phyloP scores from a whole-genome alignment of 805 yeast genomes.

The Candida pini region DNA sequence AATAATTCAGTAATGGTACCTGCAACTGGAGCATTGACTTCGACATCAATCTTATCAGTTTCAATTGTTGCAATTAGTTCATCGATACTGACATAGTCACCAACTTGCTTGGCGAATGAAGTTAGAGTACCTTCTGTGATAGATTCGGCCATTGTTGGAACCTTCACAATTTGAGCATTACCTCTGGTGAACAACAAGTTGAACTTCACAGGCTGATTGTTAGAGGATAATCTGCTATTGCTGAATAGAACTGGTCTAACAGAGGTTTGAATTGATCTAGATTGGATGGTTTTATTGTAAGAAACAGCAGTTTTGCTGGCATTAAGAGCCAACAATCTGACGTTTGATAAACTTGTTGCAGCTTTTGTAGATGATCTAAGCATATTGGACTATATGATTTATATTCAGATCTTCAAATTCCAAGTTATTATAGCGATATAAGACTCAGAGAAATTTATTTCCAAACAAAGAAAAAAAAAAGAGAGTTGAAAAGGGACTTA shows the following conservation, averaged over 20 bases:
- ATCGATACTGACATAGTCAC: conserved; percentile 81
- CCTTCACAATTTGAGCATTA: conserved; percentile 57
- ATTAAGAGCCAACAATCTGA: conserved; percentile 7
- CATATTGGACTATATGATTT: too few species aligned
- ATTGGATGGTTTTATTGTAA: conserved; percentile 2
- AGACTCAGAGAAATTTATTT: too few species aligned
- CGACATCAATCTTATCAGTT: conserved; percentile 97
- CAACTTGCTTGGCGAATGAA: conserved; percentile 62
- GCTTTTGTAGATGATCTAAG: conserved; percentile 16
- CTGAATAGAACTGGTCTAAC: conserved; percentile 10
- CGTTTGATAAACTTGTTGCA: conserved; percentile 7
- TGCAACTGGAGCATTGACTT: conserved; percentile 88
- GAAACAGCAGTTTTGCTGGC: conserved; percentile 1
- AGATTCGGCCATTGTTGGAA: conserved; percentile 98
- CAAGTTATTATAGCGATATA: too few species aligned
- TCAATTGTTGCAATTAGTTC: conserved; percentile 95
- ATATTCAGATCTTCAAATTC: too few species aligned
- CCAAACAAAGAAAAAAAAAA: too few species aligned
- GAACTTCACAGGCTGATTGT: conserved; percentile 2
- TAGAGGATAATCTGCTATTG: conserved; percentile 1
- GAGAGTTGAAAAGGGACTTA: too few species aligned
- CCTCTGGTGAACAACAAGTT: conserved; percentile 21
- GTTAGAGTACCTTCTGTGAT: conserved; percentile 93
- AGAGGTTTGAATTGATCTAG: conserved; percentile 17
- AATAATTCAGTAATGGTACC: conserved; percentile 85